These are phyloP conservation scores for Naegleria fowleri DNA, from an alignment of 208 protist genomes.

Conservation along the genomic window DNA sequence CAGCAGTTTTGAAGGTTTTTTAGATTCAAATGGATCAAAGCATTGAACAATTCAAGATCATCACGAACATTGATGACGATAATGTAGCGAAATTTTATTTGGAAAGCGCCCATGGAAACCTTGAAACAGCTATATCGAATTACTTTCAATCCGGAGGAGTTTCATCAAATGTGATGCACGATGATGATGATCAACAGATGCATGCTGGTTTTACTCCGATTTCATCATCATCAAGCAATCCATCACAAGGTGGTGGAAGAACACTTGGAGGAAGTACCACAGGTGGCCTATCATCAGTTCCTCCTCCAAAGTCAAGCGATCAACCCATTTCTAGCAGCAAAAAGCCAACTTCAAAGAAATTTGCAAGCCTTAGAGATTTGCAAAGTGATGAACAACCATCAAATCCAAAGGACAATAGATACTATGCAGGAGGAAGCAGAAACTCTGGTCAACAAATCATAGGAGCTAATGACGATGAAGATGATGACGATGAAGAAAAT, in stretches of 20 bases:
- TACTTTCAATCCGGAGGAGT: background rate
- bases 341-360: background rate
- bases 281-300: background rate
- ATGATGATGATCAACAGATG: background rate
- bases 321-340: background rate
- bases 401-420: background rate
- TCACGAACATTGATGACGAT: background rate
- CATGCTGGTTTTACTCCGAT: background rate
- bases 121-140: background rate
- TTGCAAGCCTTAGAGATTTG: background rate
- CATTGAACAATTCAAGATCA: background rate
- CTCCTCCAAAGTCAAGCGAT: background rate
- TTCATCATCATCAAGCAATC: background rate
- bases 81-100: background rate
- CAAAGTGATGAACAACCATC: background rate
- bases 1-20: too few relatives aligned
- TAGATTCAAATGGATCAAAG: background rate
- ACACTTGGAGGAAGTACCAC: background rate
- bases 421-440: background rate
- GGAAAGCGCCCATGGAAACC: background rate
- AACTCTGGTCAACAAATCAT: constrained; percentile 22
- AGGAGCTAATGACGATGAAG: background rate
- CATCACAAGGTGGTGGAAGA: background rate
- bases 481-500: constrained; percentile 2
- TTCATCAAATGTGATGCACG: background rate